Base-by-base conservation (phyloP, 768 basidiomycete species). In the Lentinula lateritia region DNA sequence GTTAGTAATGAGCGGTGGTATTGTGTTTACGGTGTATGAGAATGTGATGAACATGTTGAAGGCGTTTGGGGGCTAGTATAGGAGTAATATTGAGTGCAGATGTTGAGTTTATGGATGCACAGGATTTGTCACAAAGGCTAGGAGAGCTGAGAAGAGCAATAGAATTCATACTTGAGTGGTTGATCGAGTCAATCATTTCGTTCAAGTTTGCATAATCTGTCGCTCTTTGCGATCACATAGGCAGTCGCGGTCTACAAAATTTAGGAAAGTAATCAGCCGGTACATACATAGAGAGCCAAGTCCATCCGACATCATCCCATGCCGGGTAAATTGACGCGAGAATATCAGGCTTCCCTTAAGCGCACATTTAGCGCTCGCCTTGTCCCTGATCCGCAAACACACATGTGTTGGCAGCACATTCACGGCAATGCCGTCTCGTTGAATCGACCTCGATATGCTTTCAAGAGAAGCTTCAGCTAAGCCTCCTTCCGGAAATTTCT, bases 1-100 rank as follows among this genome's bases (percentile, higher is more conserved):
- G 34, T 72, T 99, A 53, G 88, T 96, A 69, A 90, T 94, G 67
- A 74, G 90, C 76, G 58, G 58, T n/a, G 58, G 58, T 13, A 18
- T 36, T 41, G 36, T 42, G 28, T 38, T 48, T 59, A 93, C 92
- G 0, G 82, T 94, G 1, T 97, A 96, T 71, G 95, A 98, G 69
- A 86, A 90, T 53, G 74, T 92, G 15, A 90, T 93, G 65, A 77
- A 75, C 61, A 50, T 80, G 9, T 71, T 78, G 3, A 52, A 52
- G 32, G 32, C 48, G 46, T 5, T 48, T 13, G 46, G 23, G 8
- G 28, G 20, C 9, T 48, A 39, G 46, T 18, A 9, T 23, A 12
- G 0, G 8, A 10, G 46, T 9, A n/a, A 8, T 18, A n/a, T 48
- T 12, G 46, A 48, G 28, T 3, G 28, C 28, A 28, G 28, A 28